Percentiles rank a stretch among this genome's conserved stretches.
These are phyloP conservation scores for Leucocoprinus sp. DNA, from an alignment of 768 basidiomycete species.

Conservation along the genomic window DNA sequence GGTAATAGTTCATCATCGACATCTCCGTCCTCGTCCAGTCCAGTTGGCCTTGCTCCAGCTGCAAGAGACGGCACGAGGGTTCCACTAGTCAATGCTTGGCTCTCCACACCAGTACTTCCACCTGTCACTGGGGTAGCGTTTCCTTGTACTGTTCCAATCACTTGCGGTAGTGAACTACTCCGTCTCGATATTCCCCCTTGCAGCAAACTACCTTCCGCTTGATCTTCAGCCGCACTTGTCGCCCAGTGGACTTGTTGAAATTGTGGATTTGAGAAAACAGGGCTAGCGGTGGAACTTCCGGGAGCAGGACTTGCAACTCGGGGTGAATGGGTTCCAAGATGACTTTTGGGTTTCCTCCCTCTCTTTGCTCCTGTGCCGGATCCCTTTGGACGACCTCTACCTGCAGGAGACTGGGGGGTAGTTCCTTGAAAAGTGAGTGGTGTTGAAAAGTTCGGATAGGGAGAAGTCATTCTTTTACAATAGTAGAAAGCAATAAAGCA, in stretches of 20 bases:
- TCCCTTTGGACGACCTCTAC: conserved; percentile 28
- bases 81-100: conserved; percentile 1
- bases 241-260: conserved; percentile 10
- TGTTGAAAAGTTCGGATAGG: conserved; percentile 7
- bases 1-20: conserved; percentile 74
- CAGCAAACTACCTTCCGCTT: conserved; percentile 5
- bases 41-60: conserved; percentile 12
- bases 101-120: neutral
- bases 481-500: neutral
- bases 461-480: conserved; percentile 3
- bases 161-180: conserved; percentile 4
- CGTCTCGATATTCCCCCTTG: conserved; percentile 10
- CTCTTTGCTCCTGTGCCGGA: conserved; percentile 32
- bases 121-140: neutral
- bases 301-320: conserved; percentile 18
- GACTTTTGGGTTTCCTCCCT: conserved; percentile 39
- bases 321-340: conserved; percentile 23
- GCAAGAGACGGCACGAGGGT: conserved; percentile 13
- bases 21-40: conserved; percentile 49
- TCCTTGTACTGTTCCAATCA: conserved; percentile 1
- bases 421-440: conserved; percentile 1
- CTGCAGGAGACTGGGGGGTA: conserved; percentile 7
- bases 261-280: conserved; percentile 12
- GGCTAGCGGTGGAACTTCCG: conserved; percentile 10
- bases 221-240: neutral